A percentile compares a stretch with the other conserved stretches of the same genome.
Evolutionary conservation across 306 rosid species (phyloP).

Genomic region (Betula pendula): DNA sequence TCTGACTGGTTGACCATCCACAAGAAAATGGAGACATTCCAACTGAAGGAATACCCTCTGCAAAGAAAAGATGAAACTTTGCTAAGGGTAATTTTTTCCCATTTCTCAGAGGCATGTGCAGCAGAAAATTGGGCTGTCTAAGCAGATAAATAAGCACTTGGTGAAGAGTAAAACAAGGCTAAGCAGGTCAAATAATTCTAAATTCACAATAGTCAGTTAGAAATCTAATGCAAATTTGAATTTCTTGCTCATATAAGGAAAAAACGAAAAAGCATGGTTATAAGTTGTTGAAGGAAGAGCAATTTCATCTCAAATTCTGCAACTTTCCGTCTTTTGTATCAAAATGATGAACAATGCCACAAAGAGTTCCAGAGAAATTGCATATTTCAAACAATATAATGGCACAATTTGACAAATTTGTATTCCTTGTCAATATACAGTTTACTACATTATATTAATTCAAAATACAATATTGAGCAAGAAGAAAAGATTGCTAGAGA

Average conservation of each 20-base stretch:
- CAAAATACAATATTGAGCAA: background rate
- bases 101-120: constrained; percentile 4
- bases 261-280: background rate
- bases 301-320: background rate
- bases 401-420: background rate
- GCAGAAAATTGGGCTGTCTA: constrained; percentile 1
- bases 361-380: background rate
- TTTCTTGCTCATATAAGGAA: constrained; percentile 1
- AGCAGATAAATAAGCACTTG: constrained; percentile 25
- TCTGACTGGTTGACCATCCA: constrained; percentile 79
- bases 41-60: constrained; percentile 92
- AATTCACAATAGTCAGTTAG: background rate
- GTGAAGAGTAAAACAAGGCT: constrained; percentile 3
- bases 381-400: background rate
- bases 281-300: background rate
- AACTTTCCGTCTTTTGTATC: background rate
- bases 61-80: constrained; percentile 30
- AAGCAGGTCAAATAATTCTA: background rate
- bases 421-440: background rate
- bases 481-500: background rate
- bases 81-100: constrained; percentile 14
- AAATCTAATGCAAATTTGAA: constrained; percentile 4
- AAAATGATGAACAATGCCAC: background rate
- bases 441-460: background rate
- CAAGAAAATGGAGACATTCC: constrained; percentile 94